Percentiles rank a stretch among this genome's conserved stretches.
These are phyloP conservation scores for Gaultheria prostrata DNA, from an alignment of 148 eudicot species.

Conservation along the genomic window DNA sequence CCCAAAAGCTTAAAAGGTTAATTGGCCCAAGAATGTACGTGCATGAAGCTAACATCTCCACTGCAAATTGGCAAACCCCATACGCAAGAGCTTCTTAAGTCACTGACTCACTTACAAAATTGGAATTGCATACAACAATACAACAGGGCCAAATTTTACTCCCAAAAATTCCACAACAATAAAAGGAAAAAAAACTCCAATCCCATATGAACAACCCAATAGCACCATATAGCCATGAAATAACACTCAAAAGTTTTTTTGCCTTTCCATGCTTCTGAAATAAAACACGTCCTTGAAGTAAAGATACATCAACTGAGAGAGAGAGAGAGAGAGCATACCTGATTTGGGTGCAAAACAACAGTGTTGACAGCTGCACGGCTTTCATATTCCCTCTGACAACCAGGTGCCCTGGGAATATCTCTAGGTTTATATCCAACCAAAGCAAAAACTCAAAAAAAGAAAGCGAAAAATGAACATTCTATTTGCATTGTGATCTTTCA, in stretches of 20 bases:
- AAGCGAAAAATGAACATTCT: not conserved
- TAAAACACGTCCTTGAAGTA: not conserved
- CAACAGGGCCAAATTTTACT: not conserved
- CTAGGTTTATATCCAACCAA: constrained; percentile 9
- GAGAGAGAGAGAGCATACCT: constrained; percentile 38
- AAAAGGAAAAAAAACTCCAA: not conserved
- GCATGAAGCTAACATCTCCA: not conserved
- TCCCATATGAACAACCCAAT: not conserved
- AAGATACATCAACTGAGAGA: not conserved
- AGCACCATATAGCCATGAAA: not conserved
- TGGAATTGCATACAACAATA: not conserved
- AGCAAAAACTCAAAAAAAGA: not conserved
- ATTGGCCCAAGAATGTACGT: not conserved
- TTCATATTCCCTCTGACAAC: constrained; percentile 97
- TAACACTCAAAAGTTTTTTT: not conserved
- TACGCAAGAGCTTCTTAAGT: not conserved
- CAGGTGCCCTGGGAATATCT: constrained; percentile 65
- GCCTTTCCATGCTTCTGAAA: not conserved
- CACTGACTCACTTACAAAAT: not conserved
- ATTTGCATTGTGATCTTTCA: not conserved
- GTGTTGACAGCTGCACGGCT: constrained; percentile 99
- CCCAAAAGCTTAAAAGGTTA: not conserved
- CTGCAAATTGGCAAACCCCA: not conserved
- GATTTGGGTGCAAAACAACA: constrained; percentile 96
- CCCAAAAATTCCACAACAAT: not conserved